These are phyloP conservation scores for Coniochaeta sp. DNA, from an alignment of 2,329 filamentous ascomycete species.

Conservation along the genomic window DNA sequence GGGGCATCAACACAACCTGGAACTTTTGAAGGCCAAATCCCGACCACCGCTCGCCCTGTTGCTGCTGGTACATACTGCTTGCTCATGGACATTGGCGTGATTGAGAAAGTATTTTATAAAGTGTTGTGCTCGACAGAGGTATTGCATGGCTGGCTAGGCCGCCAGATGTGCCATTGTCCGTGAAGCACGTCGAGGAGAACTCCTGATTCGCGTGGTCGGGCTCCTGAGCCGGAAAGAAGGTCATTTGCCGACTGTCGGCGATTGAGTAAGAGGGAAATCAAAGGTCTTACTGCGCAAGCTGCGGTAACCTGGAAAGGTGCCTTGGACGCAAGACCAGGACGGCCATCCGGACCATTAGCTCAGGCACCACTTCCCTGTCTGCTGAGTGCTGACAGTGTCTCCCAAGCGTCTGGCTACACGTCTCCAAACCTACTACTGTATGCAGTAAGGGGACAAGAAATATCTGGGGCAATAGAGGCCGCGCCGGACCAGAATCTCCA, in stretches of 20 bases:
- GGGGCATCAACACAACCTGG: neutral
- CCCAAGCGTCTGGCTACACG: too few species aligned
- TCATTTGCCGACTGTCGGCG: neutral
- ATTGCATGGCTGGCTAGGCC: neutral
- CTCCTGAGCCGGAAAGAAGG: neutral
- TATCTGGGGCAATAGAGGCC: neutral
- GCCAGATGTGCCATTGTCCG: neutral
- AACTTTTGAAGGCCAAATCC: too few species aligned
- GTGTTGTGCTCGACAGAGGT: neutral
- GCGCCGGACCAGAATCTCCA: slow-evolving; percentile 3
- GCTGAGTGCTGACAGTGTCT: too few species aligned
- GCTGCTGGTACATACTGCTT: neutral
- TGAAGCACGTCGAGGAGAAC: neutral
- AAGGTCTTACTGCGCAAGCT: too few species aligned
- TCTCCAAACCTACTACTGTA: too few species aligned
- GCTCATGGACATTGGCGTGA: neutral
- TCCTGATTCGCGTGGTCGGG: neutral
- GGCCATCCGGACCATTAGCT: too few species aligned
- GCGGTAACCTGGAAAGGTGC: too few species aligned
- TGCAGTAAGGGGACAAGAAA: neutral
- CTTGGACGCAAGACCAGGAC: too few species aligned
- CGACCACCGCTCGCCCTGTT: neutral
- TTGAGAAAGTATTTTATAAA: neutral
- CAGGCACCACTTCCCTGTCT: neutral
- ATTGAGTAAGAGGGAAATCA: neutral